These are phyloP conservation scores for Uromyces viciae-fabae DNA, from an alignment of 1,284 basidiomycete species.

Conservation along the genomic window DNA sequence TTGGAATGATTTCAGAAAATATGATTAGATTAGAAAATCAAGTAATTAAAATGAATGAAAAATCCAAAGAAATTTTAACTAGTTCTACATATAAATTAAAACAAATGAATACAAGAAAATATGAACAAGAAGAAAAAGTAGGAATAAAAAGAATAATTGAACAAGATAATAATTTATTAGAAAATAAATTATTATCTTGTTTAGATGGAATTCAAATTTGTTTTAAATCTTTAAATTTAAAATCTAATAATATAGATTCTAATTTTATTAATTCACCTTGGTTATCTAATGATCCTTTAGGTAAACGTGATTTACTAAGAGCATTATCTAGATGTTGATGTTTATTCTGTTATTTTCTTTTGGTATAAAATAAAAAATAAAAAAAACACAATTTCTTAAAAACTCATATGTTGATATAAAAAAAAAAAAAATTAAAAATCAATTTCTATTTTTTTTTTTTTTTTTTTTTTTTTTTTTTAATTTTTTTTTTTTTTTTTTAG, in stretches of 20 bases:
- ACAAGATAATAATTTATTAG: too few species aligned
- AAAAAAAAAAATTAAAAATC: not conserved
- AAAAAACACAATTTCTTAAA: not conserved
- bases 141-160: not conserved
- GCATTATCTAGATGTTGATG: not conserved
- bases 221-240: slow-evolving; percentile 7
- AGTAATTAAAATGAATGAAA: not conserved
- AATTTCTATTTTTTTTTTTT: not conserved
- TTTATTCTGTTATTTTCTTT: not conserved
- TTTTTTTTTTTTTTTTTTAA: not conserved
- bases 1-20: slow-evolving; percentile 9
- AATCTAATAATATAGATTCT: not conserved
- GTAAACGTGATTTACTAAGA: not conserved
- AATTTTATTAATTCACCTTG: not conserved
- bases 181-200: not conserved
- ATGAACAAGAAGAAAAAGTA: too few species aligned
- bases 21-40: slow-evolving; percentile 9
- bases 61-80: not conserved
- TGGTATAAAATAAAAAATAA: not conserved
- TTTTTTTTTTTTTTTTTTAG: not conserved
- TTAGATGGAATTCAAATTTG: slow-evolving; percentile 8
- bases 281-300: not conserved
- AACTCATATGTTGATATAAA: not conserved
- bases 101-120: not conserved
- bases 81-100: slow-evolving; percentile 11